Percentiles rank a stretch among this genome's conserved stretches.
These are phyloP conservation scores for Blastobotrys apis DNA, from an alignment of 1,139 yeast genomes.

Conservation along the genomic window DNA sequence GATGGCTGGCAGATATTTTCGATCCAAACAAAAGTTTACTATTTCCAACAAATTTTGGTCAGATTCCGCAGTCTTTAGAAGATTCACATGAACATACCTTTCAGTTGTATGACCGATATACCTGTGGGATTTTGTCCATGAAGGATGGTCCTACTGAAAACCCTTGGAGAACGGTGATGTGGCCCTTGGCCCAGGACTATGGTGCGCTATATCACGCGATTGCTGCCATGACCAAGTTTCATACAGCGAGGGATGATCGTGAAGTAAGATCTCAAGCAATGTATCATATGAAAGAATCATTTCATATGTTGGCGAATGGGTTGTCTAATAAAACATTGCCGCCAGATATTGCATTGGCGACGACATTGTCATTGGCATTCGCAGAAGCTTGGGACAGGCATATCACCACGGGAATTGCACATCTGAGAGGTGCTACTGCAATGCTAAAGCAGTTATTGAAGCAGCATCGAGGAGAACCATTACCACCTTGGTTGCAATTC, in stretches of 20 bases:
- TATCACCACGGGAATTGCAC: conserved; percentile 62
- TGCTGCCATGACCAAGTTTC: conserved; percentile 63
- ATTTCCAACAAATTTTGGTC: not conserved
- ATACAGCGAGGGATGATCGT: conserved; percentile 49
- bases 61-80: conserved; percentile 11
- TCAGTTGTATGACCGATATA: conserved; percentile 26
- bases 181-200: conserved; percentile 52
- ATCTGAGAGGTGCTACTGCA: conserved; percentile 60
- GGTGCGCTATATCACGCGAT: conserved; percentile 58
- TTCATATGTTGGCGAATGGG: conserved; percentile 55
- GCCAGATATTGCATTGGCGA: conserved; percentile 62
- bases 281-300: conserved; percentile 56
- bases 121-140: conserved; percentile 60
- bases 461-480: conserved; percentile 16
- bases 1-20: conserved; percentile 8
- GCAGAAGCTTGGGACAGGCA: conserved; percentile 69
- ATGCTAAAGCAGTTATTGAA: conserved; percentile 42
- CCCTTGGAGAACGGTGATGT: conserved; percentile 59
- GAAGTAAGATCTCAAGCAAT: conserved; percentile 48
- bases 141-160: conserved; percentile 60
- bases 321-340: conserved; percentile 47
- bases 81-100: conserved; percentile 29
- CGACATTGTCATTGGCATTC: conserved; percentile 58
- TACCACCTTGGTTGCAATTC: conserved; percentile 42
- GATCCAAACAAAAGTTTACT: conserved; percentile 4